Evolutionary conservation across 495 filamentous ascomycete genomes (phyloP), one percentile per base, ranked within the genome.

Genomic region (Cetradonia linearis): DNA sequence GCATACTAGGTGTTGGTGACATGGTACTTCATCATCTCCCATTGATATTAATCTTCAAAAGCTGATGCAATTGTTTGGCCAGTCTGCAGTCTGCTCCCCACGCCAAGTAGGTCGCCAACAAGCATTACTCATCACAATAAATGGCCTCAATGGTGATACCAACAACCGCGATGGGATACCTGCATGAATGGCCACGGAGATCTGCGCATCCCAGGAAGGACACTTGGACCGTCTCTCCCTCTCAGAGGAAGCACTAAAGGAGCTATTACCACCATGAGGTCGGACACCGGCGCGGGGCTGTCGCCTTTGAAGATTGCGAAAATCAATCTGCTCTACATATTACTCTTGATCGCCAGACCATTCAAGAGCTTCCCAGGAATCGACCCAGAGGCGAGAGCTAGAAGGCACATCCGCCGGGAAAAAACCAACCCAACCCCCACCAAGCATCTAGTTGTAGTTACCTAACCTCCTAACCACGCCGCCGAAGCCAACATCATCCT

Each of bases 401-500:
- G n/a, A 33, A 30, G 31, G 18, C 50, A 53, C n/a, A 53, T 53
- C 50, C 50, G 50, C n/a, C 50, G 50, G 50, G 50, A n/a, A n/a
- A 36, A 33, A n/a, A n/a, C 20, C 18, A 20, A 46, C 20, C n/a
- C 28, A 20, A 54, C 50, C 50, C 50, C 50, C 50, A 54, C 50
- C 50, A 54, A 36, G 30, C 50, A 46, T 46, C 42, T 2, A 54
- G 28, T 54, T 36, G 34, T 2, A 54, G 28, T 54, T 36, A 54
- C 31, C 30, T 54, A 54, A 54, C n/a, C n/a, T n/a, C n/a, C n/a
- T n/a, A n/a, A n/a, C n/a, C n/a, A n/a, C 28, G 34, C 50, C 34
- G 50, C 50, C 50, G 50, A 54, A 54, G 50, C 50, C 50, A 54
- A 36, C 50, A 54, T 54, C 50, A 54, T 54, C 50, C 50, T 54